Evolutionary conservation across 23 red algal species (phyloP).

Genomic region (Chondrus crispus): DNA sequence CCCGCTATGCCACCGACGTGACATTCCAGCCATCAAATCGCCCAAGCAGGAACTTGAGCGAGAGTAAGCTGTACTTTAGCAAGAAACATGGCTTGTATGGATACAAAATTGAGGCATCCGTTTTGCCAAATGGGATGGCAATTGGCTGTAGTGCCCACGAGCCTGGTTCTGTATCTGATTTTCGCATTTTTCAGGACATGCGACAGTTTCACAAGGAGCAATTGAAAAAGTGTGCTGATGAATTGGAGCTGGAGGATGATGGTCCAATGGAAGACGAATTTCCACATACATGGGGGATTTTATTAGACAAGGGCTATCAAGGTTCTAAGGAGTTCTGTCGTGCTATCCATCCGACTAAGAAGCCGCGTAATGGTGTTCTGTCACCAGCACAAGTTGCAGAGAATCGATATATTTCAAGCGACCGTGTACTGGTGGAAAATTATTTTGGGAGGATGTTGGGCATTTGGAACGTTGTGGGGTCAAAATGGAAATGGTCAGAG

Average conservation of each 20-base stretch:
- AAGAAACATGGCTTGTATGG: not conserved
- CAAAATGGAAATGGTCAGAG: too few relatives aligned
- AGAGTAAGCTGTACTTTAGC: not conserved
- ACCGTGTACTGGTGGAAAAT: not conserved
- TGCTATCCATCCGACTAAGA: not conserved
- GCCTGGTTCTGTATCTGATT: too few relatives aligned
- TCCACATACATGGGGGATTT: not conserved
- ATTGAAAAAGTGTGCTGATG: not conserved
- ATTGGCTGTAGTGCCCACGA: too few relatives aligned
- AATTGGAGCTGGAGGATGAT: not conserved
- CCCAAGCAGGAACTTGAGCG: not conserved
- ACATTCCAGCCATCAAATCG: not conserved
- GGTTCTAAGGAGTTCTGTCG: not conserved
- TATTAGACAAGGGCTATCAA: conserved; percentile 15
- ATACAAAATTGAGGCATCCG: not conserved
- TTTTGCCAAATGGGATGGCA: too few relatives aligned
- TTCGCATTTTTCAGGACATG: too few relatives aligned
- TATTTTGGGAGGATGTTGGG: not conserved
- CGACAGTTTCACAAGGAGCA: too few relatives aligned
- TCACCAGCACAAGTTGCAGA: not conserved
- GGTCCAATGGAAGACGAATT: not conserved
- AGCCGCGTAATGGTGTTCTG: not conserved
- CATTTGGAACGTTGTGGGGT: too few relatives aligned
- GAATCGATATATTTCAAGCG: not conserved
- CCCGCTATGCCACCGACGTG: not conserved